Evolutionary conservation across 805 yeast genomes (phyloP), one percentile per base, ranked within the genome.

Genomic region (Wickerhamiella australiensis): DNA sequence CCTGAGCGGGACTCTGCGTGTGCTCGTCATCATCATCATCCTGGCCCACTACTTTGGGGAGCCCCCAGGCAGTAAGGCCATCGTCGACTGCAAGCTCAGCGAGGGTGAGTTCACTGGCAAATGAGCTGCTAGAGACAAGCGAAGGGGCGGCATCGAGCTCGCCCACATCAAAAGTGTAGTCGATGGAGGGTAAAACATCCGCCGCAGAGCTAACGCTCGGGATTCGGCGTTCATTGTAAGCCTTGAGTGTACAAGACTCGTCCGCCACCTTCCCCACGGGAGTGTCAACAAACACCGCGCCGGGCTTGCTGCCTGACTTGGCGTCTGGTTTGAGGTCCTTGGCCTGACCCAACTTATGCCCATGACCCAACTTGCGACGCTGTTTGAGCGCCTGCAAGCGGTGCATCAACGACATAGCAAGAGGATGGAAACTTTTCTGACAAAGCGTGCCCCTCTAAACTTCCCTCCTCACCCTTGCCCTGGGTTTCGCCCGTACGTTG

Each of bases 21-120:
- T 21, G 38, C 22, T 41, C 40, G 37, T 15, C 41, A 17, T 46
- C 57, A 13, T 42, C 56, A 8, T 27, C 49, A 5, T 20, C 20
- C 9, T 45, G 50, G 11, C 42, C 52, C n/a, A 57, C 37, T 21
- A 50, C 52, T 50, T 53, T 57, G 27, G 64, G 64, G 5, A 61
- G 53, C 1, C 64, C 64, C 64, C 64, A 61, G 13, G 52, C 55
- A 11, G 58, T 54, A 6, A 61, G 51, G 4, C 62, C 63, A 25
- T 59, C 62, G 35, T 60, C 63, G 3, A 55, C 56, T 2, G 51
- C 49, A 27, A 41, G 20, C 18, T 52, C 54, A 3, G 54, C 48
- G 25, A 45, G 50, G 23, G 49, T 45, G 37, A 52, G 47, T 40
- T 23, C 36, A 36, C 49, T 22, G 38, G 51, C 37, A 11, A 23